A percentile compares a stretch with the other conserved stretches of the same genome.
Evolutionary conservation across 495 filamentous ascomycete species (phyloP).

Genomic region (Aspergillus wentii): DNA sequence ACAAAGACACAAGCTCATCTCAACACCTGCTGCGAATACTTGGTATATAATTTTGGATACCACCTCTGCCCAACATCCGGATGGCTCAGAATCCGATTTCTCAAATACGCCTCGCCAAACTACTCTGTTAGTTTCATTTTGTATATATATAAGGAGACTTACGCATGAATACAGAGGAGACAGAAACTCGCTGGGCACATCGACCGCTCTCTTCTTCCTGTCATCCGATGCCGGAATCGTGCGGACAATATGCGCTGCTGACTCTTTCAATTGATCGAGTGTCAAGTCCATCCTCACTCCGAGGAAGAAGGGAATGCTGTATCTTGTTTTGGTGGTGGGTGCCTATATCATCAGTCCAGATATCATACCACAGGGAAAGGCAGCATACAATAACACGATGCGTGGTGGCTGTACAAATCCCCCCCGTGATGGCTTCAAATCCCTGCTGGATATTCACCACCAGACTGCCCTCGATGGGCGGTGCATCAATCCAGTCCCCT

Average conservation of each 20-base stretch:
- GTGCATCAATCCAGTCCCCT: constrained; percentile 45
- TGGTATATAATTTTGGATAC: constrained; percentile 68
- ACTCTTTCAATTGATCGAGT: constrained; percentile 49
- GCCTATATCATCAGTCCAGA: constrained; percentile 24
- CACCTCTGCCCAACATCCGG: constrained; percentile 84
- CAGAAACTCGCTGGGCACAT: constrained; percentile 40
- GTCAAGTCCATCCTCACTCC: constrained; percentile 76
- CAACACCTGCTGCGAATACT: constrained; percentile 27
- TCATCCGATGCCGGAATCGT: constrained; percentile 30
- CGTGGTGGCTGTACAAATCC: constrained; percentile 80
- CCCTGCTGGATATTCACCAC: constrained; percentile 73
- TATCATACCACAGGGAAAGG: not conserved
- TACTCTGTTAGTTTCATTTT: constrained; percentile 11
- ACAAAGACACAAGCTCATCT: too few species aligned
- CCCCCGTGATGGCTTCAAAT: constrained; percentile 82
- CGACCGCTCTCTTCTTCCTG: constrained; percentile 32
- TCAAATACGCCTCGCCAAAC: constrained; percentile 47
- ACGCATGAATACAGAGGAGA: constrained; percentile 38
- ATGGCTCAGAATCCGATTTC: constrained; percentile 87
- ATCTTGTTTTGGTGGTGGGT: constrained; percentile 50
- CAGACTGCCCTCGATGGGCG: constrained; percentile 41
- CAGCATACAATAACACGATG: constrained; percentile 61
- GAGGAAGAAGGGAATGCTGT: constrained; percentile 87
- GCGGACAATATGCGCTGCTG: constrained; percentile 32
- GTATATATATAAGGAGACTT: constrained; percentile 5